A percentile compares a stretch with the other conserved stretches of the same genome.
These are phyloP conservation scores for Ailanthus altissimus DNA, from an alignment of 345 rosid genomes.

Conservation along the genomic window DNA sequence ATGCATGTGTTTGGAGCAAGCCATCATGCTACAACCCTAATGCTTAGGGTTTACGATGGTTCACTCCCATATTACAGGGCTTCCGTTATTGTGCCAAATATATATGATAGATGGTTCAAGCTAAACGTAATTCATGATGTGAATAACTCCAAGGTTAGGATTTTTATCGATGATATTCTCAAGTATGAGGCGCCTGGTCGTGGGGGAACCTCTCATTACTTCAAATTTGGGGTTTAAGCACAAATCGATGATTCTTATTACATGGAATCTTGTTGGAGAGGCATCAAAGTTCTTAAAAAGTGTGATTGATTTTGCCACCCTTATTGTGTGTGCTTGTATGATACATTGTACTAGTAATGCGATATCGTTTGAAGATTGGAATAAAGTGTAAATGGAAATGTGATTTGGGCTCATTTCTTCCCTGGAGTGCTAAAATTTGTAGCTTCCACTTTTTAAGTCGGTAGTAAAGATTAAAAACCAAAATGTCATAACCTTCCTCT, in stretches of 20 bases:
- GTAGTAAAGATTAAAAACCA: no score
- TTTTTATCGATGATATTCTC: constrained; percentile 16
- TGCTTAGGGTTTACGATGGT: background rate
- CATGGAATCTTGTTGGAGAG: constrained; percentile 38
- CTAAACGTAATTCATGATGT: constrained; percentile 34
- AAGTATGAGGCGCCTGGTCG: constrained; percentile 18
- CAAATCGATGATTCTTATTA: constrained; percentile 16
- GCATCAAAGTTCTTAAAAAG: constrained; percentile 20
- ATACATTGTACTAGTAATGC: no score
- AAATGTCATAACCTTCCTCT: no score
- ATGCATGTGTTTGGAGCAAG: background rate
- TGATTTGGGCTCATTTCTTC: no score
- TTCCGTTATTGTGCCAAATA: constrained; percentile 18
- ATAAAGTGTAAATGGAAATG: no score
- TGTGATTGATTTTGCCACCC: background rate
- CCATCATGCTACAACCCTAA: background rate
- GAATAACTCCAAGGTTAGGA: constrained; percentile 18
- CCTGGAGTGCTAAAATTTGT: no score
- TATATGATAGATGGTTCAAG: constrained; percentile 31
- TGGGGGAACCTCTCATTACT: constrained; percentile 29
- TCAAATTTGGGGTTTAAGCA: constrained; percentile 34
- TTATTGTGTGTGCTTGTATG: background rate
- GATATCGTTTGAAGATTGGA: no score
- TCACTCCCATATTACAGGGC: background rate
- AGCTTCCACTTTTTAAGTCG: no score